A percentile compares a stretch with the other conserved stretches of the same genome.
These are phyloP conservation scores for Globisporangium canariense DNA, from an alignment of 352 stramenopile species.

Conservation along the genomic window DNA sequence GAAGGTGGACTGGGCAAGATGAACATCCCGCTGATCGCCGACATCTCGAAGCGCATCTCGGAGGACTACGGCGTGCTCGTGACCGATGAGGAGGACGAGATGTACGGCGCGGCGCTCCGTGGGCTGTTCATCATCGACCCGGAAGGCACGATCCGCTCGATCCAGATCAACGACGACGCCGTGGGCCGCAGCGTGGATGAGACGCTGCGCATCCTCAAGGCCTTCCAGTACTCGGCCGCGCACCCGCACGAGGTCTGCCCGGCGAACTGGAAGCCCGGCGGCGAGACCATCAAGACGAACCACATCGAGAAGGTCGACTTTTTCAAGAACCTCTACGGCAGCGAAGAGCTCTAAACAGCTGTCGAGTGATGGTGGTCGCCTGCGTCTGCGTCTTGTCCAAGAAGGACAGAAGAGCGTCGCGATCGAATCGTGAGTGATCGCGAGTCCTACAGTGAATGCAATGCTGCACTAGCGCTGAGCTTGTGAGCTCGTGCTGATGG, in stretches of 20 bases:
- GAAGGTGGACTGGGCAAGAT: constrained; percentile 79
- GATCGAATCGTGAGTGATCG: too few species aligned
- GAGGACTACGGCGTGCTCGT: constrained; percentile 83
- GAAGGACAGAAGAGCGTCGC: background rate
- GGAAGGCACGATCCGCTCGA: constrained; percentile 76
- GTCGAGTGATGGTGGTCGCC: background rate
- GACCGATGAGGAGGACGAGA: constrained; percentile 78
- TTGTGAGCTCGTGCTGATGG: too few species aligned
- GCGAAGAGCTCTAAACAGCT: constrained; percentile 36
- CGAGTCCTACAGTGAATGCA: too few species aligned
- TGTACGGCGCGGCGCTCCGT: constrained; percentile 69
- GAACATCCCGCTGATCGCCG: constrained; percentile 77
- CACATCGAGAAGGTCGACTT: constrained; percentile 83
- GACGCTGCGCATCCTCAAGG: constrained; percentile 81
- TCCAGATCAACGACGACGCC: constrained; percentile 84
- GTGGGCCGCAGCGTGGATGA: constrained; percentile 82
- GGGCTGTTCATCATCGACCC: constrained; percentile 86
- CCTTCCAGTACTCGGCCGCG: constrained; percentile 71
- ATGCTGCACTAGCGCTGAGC: too few species aligned
- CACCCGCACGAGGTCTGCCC: constrained; percentile 84
- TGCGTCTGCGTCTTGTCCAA: background rate
- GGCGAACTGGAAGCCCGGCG: constrained; percentile 82
- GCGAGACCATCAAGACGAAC: constrained; percentile 84
- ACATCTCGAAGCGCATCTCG: constrained; percentile 84
- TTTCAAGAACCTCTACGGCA: constrained; percentile 78